Base-by-base conservation (phyloP, 148 eudicot genomes). In the Hydrangea macrophylla region DNA sequence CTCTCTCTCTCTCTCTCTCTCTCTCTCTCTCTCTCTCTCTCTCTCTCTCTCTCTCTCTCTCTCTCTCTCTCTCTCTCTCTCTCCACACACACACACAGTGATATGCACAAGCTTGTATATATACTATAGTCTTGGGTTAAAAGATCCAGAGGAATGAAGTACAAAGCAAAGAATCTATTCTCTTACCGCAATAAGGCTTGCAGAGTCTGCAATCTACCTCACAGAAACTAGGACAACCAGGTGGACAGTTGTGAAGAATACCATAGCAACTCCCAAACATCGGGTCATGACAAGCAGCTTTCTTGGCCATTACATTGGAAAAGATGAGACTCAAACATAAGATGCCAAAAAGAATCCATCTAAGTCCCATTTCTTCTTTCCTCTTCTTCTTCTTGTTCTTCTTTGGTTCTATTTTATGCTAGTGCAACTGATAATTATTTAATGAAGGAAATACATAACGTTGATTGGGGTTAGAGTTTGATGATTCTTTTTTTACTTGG, bases 211-310 rank as follows among this genome's bases (percentile, higher is more conserved):
- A 69, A 44, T 58, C 72, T 6, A 69, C 64, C 25, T 69, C 72
- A 23, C 72, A 69, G 4, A 59, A 13, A n/a, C 22, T 45, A 30
- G 72, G 57, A 58, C 72, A 69, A 24, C 40, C 64, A 56, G 44
- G 42, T 12, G 72, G 72, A 45, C 72, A 69, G 20, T 44, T 58
- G 7, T 69, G 65, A 7, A 1, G 55, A 40, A 58, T 44, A 25
- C 65, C 64, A 31, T 31, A 69, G 35, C 72, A 69, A 44, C 56
- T 30, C 9, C 64, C 56, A 13, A n/a, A 69, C 15, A 69, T 69
- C 22, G 72, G 72, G 56, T 69, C 22, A 45, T 69, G 72, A 18
- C 72, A 69, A 69, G 72, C 45, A 30, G 56, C 72, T 58, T 69
- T 69, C 22, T 27, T 65, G 51, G 57, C 65, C 15, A 56, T 42